A percentile compares a stretch with the other conserved stretches of the same genome.
Conservation (phyloP, 2,329 filamentous ascomycete genomes). For the Aulographum hederae region DNA sequence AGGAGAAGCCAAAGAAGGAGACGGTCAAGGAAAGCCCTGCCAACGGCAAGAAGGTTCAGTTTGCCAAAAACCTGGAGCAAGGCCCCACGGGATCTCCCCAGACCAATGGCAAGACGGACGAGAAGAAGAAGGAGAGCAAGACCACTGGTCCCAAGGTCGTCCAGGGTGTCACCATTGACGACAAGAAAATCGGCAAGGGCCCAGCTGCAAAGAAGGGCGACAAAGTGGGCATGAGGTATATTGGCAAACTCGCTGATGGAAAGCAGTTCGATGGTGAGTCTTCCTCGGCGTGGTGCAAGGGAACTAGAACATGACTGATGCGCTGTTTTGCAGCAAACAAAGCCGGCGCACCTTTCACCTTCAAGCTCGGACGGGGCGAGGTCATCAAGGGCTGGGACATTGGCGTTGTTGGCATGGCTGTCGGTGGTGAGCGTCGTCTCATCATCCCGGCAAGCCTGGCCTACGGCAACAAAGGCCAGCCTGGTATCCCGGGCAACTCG, state of each 20-base stretch:
- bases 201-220: constrained; percentile 78
- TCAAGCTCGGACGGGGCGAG: constrained; percentile 85
- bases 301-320: background rate
- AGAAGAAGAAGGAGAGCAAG: constrained; percentile 29
- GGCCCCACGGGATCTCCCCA: constrained; percentile 48
- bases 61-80: constrained; percentile 97
- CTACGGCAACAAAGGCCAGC: constrained; percentile 69
- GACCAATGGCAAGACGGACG: constrained; percentile 16
- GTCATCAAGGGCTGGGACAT: constrained; percentile 99
- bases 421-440: constrained; percentile 84
- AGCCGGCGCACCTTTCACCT: constrained; percentile 92
- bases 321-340: constrained; percentile 84
- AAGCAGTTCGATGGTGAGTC: constrained; percentile 95
- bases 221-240: constrained; percentile 87
- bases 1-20: constrained; percentile 34
- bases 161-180: constrained; percentile 80
- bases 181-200: constrained; percentile 81
- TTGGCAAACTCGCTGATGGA: constrained; percentile 81
- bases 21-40: constrained; percentile 27
- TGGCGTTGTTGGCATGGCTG: constrained; percentile 77
- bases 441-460: constrained; percentile 74
- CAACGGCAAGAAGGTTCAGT: constrained; percentile 90
- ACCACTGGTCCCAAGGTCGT: constrained; percentile 55
- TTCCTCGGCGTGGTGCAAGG: no score
- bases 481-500: constrained; percentile 82